Evolutionary conservation across 2,329 filamentous ascomycete species (phyloP), one percentile per base, ranked within the genome.

Genomic region (Botrytis fabae): DNA sequence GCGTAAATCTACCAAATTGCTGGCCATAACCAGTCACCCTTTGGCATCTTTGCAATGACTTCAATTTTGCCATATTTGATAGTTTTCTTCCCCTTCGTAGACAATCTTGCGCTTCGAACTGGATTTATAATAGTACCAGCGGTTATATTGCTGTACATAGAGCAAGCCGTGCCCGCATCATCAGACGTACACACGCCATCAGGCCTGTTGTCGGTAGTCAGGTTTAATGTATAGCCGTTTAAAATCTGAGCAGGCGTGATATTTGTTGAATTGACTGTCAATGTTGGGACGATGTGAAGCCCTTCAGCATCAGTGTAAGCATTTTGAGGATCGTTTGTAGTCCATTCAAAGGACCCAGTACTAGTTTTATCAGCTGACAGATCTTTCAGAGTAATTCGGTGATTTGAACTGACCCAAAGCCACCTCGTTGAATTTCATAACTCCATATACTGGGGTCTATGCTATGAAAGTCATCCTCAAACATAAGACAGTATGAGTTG

Each of bases 21-120:
- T 44, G 84, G 86, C 86, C 86, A 88, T 38, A 89, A 78, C 87
- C 87, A 89, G 77, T 88, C 85, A 7, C 87, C 86, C 48, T 79
- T 79, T 10, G 87, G 86, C 76, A 88, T 78, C 74, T 86, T 85
- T 28, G 87, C 87, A 5, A 84, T 83, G 12, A 89, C 85, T 76
- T 89, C 87, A 46, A 89, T 83, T 62, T 83, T 81, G 1, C 86
- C 86, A 76, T 87, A 88, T 57, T 78, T 81, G 75, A 88, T 84
- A 20, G 80, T 81, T 74, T 83, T 83, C 71, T 83, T 85, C 18
- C 83, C 83, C 73, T 82, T 82, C 14, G 86, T 88, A 38, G 81
- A 84, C 16, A 88, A 77, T 20, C 86, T 82, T 12, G 85, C 86
- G 2, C 84, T 85, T 20, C 84, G 82, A 10, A 88, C 83, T 0